Percentiles rank a stretch among this genome's conserved stretches.
These are phyloP conservation scores for Dactylellina cionopaga DNA, from an alignment of 2,329 filamentous ascomycete species.

Conservation along the genomic window DNA sequence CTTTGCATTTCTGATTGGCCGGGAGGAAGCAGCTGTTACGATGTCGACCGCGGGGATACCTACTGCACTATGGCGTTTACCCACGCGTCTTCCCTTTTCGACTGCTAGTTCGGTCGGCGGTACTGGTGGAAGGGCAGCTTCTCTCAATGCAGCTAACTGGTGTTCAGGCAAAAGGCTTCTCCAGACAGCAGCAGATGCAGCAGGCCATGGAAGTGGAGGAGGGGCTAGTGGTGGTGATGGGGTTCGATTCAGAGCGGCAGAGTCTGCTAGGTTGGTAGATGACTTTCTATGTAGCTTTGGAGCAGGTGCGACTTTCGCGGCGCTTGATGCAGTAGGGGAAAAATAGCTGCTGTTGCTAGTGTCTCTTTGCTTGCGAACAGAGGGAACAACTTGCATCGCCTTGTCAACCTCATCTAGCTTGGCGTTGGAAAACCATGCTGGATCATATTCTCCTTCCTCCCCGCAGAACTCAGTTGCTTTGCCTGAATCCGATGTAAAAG, in stretches of 20 bases:
- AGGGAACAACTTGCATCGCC: conserved; percentile 27
- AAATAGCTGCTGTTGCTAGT: conserved; percentile 69
- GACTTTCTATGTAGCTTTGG: conserved; percentile 71
- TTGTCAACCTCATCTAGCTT: conserved; percentile 68
- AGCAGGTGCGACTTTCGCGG: conserved; percentile 78
- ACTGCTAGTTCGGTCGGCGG: conserved; percentile 67
- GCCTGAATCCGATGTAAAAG: conserved; percentile 4
- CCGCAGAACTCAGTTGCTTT: conserved; percentile 18
- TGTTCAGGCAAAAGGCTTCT: conserved; percentile 32
- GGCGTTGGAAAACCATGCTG: conserved; percentile 75
- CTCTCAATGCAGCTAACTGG: conserved; percentile 62
- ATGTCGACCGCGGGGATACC: conserved; percentile 60
- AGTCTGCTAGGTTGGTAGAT: conserved; percentile 66
- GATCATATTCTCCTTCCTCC: conserved; percentile 68
- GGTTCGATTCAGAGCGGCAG: conserved; percentile 60
- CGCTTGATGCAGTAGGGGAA: conserved; percentile 86
- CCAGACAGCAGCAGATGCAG: conserved; percentile 52
- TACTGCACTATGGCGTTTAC: conserved; percentile 71
- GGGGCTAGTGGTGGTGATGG: conserved; percentile 56
- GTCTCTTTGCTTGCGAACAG: conserved; percentile 19
- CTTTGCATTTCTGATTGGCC: conserved; percentile 29
- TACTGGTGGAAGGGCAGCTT: conserved; percentile 59
- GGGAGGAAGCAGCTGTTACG: conserved; percentile 42
- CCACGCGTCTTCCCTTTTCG: conserved; percentile 75
- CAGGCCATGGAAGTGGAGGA: conserved; percentile 52